A percentile compares a stretch with the other conserved stretches of the same genome.
These are phyloP conservation scores for Marasmius oreades DNA, from an alignment of 1,284 basidiomycete genomes.

Conservation along the genomic window DNA sequence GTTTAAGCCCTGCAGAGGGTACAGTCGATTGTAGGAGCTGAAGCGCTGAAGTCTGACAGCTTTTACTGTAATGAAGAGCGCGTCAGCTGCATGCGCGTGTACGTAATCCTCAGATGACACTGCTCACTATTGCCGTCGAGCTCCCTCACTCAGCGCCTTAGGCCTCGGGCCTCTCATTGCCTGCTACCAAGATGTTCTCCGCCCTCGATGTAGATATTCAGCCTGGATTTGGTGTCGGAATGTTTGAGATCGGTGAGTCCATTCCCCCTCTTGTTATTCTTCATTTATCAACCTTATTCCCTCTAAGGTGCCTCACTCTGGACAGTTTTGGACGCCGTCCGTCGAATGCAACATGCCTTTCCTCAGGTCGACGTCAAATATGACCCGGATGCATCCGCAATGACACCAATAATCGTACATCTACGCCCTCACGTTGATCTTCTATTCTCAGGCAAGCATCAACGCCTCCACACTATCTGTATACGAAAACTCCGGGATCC, in stretches of 20 bases:
- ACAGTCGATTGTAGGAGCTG: too few relatives aligned
- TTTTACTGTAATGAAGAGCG: too few relatives aligned
- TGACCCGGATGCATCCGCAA: slow-evolving; percentile 69
- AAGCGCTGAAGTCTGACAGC: too few relatives aligned
- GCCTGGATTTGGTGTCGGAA: slow-evolving; percentile 75
- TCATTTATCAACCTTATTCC: slow-evolving; percentile 2
- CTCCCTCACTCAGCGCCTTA: not conserved
- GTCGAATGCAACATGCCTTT: slow-evolving; percentile 59
- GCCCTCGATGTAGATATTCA: slow-evolving; percentile 70
- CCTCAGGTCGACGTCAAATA: slow-evolving; percentile 84
- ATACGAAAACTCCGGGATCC: slow-evolving; percentile 60
- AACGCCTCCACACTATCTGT: slow-evolving; percentile 74
- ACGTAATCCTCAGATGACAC: too few relatives aligned
- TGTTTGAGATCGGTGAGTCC: slow-evolving; percentile 68
- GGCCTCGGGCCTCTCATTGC: slow-evolving; percentile 6
- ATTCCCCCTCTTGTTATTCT: slow-evolving; percentile 5
- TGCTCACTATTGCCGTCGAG: not conserved
- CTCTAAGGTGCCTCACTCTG: slow-evolving; percentile 73
- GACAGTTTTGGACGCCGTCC: slow-evolving; percentile 72
- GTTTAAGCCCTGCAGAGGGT: not conserved
- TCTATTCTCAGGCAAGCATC: slow-evolving; percentile 72
- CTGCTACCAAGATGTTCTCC: slow-evolving; percentile 47
- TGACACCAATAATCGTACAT: slow-evolving; percentile 74
- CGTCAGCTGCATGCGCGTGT: too few relatives aligned
- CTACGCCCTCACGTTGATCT: slow-evolving; percentile 76